phyloP scores from a whole-genome alignment of 192 early-diverging fungal genomes.

The Coemansia sp. region DNA sequence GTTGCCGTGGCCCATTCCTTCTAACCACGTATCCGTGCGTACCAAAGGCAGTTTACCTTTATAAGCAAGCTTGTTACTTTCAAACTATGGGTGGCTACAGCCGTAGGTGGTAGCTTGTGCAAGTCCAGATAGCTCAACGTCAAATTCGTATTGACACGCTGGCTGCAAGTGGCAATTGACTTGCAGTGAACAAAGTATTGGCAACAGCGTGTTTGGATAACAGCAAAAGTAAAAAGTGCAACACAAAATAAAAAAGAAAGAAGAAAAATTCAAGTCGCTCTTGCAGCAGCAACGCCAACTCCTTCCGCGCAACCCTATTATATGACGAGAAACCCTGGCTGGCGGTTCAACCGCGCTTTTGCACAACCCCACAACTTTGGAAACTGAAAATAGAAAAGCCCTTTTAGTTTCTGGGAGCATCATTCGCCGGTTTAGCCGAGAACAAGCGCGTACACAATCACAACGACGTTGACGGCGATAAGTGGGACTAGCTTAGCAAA shows the following conservation, averaged over 20 bases:
- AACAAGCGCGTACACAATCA: constrained; percentile 79
- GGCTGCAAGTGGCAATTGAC: background rate
- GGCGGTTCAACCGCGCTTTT: background rate
- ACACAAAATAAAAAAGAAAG: constrained; percentile 1
- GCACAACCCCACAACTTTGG: background rate
- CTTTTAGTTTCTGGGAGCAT: background rate
- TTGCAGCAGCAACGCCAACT: background rate
- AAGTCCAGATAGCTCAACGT: background rate
- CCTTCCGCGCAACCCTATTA: background rate
- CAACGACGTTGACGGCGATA: constrained; percentile 74
- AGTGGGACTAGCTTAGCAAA: constrained; percentile 58
- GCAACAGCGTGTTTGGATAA: background rate
- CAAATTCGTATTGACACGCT: background rate
- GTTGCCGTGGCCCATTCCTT: constrained; percentile 3
- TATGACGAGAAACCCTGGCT: background rate
- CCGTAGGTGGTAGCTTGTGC: background rate
- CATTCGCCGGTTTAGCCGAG: constrained; percentile 60
- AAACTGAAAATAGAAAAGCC: background rate
- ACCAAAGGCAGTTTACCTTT: background rate
- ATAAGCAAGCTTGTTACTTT: background rate
- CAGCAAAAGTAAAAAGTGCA: background rate
- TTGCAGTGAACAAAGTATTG: background rate
- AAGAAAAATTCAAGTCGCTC: background rate
- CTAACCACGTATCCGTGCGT: too few relatives aligned
- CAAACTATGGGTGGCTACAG: background rate